phyloP scores from a whole-genome alignment of 768 basidiomycete genomes.

The Pisolithus marmoratus region DNA sequence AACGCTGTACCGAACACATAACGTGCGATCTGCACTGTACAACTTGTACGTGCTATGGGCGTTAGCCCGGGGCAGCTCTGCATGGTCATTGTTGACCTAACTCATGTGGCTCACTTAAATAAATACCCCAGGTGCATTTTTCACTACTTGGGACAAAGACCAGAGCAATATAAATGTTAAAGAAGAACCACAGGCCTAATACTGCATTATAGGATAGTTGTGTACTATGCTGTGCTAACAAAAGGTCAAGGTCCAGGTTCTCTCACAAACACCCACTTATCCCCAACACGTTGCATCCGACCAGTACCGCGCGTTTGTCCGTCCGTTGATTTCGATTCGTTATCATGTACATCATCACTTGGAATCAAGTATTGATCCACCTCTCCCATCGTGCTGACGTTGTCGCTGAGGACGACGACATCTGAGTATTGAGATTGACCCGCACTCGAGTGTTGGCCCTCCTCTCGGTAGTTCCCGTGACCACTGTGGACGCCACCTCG shows the following conservation, averaged over 20 bases:
- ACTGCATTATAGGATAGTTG: conserved; percentile 6
- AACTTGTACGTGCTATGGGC: no score
- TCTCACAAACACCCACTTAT: conserved; percentile 61
- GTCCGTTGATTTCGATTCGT: background rate
- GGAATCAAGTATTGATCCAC: conserved; percentile 1
- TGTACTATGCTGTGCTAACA: conserved; percentile 18
- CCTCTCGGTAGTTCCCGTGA: conserved; percentile 47
- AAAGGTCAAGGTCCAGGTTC: conserved; percentile 22
- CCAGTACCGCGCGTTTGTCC: conserved; percentile 27
- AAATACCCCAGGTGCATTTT: no score
- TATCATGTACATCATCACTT: conserved; percentile 1
- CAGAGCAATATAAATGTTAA: no score
- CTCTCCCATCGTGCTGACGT: conserved; percentile 27
- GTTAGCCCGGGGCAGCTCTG: no score
- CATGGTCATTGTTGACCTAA: no score
- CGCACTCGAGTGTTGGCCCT: conserved; percentile 29
- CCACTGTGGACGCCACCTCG: conserved; percentile 24
- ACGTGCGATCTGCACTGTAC: no score
- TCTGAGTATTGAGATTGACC: conserved; percentile 39
- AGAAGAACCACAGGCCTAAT: conserved; percentile 13
- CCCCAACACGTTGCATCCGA: conserved; percentile 65
- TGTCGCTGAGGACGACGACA: conserved; percentile 51
- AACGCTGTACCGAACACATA: no score
- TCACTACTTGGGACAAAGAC: no score
- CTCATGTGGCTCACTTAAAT: no score